Conservation (phyloP, 169 alveolate species). For the Theileria orientalis region DNA sequence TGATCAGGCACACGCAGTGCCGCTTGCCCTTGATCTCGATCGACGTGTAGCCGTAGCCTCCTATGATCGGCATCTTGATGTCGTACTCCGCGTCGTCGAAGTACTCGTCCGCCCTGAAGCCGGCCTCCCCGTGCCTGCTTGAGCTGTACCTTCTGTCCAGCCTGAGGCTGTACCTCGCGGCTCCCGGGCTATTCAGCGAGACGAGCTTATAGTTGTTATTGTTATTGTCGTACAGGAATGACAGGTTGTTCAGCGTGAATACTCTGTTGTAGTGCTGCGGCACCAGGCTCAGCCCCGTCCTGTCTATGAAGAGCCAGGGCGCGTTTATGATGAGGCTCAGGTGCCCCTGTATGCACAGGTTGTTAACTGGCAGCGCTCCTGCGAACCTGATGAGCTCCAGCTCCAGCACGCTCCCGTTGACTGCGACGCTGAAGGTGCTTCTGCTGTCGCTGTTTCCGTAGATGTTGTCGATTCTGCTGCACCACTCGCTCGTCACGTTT, state of each 20-base stretch:
- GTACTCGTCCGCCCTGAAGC: background rate
- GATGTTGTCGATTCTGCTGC: slow-evolving; percentile 50
- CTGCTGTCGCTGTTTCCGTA: slow-evolving; percentile 57
- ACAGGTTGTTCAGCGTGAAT: slow-evolving; percentile 73
- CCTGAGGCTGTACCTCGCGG: background rate
- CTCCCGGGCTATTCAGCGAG: slow-evolving; percentile 2
- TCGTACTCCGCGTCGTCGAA: background rate
- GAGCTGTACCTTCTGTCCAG: slow-evolving; percentile 14
- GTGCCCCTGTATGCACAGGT: slow-evolving; percentile 53
- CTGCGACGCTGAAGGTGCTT: slow-evolving; percentile 35
- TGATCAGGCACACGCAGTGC: slow-evolving; percentile 76
- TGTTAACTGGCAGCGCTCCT: slow-evolving; percentile 51
- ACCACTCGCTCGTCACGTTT: slow-evolving; percentile 30
- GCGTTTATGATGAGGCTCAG: slow-evolving; percentile 69
- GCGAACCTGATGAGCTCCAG: slow-evolving; percentile 68
- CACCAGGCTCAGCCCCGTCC: slow-evolving; percentile 80
- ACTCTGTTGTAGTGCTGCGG: slow-evolving; percentile 70
- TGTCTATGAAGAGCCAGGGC: slow-evolving; percentile 81
- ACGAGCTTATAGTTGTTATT: slow-evolving; percentile 18
- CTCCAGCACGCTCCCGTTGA: slow-evolving; percentile 64
- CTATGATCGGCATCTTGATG: slow-evolving; percentile 75
- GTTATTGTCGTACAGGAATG: slow-evolving; percentile 60
- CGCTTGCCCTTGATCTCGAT: slow-evolving; percentile 69
- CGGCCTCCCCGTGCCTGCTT: slow-evolving; percentile 16
- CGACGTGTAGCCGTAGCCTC: slow-evolving; percentile 75